Evolutionary conservation across 441 rosid genomes (phyloP).

Genomic region (Sinapis alba): DNA sequence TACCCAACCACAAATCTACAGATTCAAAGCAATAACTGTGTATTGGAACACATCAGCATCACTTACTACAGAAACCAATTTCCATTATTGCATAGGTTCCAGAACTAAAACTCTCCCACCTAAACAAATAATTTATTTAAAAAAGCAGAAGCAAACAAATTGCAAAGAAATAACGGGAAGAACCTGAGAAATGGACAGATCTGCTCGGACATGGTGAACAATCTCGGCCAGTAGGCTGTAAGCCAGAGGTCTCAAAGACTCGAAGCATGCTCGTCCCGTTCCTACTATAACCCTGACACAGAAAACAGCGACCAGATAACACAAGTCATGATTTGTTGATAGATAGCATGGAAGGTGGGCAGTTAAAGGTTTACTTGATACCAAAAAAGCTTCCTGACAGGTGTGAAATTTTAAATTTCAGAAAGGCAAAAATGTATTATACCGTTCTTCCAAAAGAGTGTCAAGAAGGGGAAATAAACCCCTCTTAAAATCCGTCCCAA

Average conservation of each 20-base stretch:
- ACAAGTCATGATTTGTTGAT: background rate
- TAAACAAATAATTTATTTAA: background rate
- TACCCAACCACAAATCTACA: conserved; percentile 20
- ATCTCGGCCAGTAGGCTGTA: conserved; percentile 98
- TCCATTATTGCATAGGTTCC: background rate
- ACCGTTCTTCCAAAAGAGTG: conserved; percentile 95
- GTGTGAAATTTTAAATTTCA: conserved; percentile 20
- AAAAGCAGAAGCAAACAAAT: conserved; percentile 2
- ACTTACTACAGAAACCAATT: background rate
- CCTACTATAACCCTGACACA: conserved; percentile 87
- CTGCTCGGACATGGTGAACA: conserved; percentile 96
- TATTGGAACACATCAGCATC: conserved; percentile 15
- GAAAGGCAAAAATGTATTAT: conserved; percentile 22
- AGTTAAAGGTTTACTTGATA: conserved; percentile 15
- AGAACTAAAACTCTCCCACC: conserved; percentile 2
- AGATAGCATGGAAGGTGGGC: conserved; percentile 3
- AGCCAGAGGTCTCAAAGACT: conserved; percentile 97
- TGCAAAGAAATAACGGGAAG: conserved; percentile 12
- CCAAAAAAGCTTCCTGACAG: conserved; percentile 19
- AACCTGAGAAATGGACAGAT: conserved; percentile 91
- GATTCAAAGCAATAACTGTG: conserved; percentile 12
- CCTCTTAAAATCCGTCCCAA: conserved; percentile 98
- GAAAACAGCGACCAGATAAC: background rate
- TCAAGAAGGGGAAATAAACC: conserved; percentile 97
- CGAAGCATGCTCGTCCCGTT: conserved; percentile 95